Conservation (phyloP, 768 basidiomycete genomes). For the Lyophyllum shimeji region DNA sequence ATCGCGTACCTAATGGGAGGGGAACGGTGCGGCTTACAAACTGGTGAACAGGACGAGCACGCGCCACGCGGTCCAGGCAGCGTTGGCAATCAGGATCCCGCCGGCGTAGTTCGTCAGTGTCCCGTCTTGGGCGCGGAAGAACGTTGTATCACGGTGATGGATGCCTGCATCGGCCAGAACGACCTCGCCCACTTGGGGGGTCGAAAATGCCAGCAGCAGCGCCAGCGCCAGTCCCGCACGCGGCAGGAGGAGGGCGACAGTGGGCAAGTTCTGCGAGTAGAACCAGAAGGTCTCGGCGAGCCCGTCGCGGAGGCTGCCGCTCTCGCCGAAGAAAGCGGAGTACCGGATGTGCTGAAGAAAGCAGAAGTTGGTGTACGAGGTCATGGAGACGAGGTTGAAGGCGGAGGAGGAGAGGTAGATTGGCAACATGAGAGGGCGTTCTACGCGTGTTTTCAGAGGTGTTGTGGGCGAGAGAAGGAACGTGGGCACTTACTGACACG, state of each 20-base stretch:
- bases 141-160: constrained; percentile 65
- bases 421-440: constrained; percentile 79
- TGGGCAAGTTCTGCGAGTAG: constrained; percentile 84
- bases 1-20: background rate
- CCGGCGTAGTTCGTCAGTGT: constrained; percentile 73
- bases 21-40: constrained; percentile 47
- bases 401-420: constrained; percentile 82
- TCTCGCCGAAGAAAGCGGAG: constrained; percentile 61
- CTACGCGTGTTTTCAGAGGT: constrained; percentile 33
- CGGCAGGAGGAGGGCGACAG: constrained; percentile 79
- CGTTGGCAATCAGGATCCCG: constrained; percentile 79
- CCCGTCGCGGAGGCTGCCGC: constrained; percentile 41
- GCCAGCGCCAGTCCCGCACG: constrained; percentile 76
- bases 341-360: constrained; percentile 80
- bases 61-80: constrained; percentile 80
- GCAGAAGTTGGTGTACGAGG: constrained; percentile 81
- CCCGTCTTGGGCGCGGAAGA: constrained; percentile 64
- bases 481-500: constrained; percentile 63
- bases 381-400: constrained; percentile 71
- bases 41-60: constrained; percentile 64
- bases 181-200: constrained; percentile 45
- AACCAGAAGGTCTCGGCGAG: constrained; percentile 85
- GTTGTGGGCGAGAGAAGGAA: constrained; percentile 17
- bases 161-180: constrained; percentile 48
- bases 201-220: constrained; percentile 65